Base-by-base conservation (phyloP, 192 early-diverging fungal genomes). In the Helicostylum pulchrum region DNA sequence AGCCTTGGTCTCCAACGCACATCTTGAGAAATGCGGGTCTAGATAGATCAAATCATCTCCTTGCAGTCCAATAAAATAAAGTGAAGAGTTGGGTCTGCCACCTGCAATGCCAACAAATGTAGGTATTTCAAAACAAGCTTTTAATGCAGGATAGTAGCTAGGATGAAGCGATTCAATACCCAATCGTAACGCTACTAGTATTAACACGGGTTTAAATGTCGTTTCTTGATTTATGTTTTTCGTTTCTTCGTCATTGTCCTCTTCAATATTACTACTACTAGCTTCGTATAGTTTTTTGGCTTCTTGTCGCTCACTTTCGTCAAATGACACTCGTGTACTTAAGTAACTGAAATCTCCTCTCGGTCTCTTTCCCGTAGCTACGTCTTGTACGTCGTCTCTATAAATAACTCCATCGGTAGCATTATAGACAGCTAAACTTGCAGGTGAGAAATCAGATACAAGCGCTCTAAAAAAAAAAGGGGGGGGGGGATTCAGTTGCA, bases 91-190 rank as follows among this genome's bases (percentile, higher is more conserved):
- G n/a, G 97, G 97, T 49, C 88, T 78, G 9, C 97, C 97, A 17
- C 96, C 96, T 45, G 94, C 95, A 70, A 99, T 94, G 11, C 96
- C 96, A 6, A 92, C 80, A 55, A 87, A 92, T 34, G 88, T 84
- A 19, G 88, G 81, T 48, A 94, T 79, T 36, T 74, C 79, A 66
- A 99, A 89, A 59, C 85, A 95, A 7, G 84, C 76, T 80, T 88
- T 90, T 49, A 91, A 70, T 9, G 76, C 75, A 30, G 78, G 67
- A 62, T 94, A 82, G 71, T 99, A 99, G 6, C 93, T 82, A 0
- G 92, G 88, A 70, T 97, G 97, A 51, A 96, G 73, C 8, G 83
- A 62, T 53, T 97, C 89, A 17, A 94, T 88, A n/a, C 97, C 97
- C 36, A 97, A 82, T 68, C 92, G 85, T 8, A 96, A 77, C 1